phyloP scores from a whole-genome alignment of 345 rosid species.

The Salix arbutifolia region DNA sequence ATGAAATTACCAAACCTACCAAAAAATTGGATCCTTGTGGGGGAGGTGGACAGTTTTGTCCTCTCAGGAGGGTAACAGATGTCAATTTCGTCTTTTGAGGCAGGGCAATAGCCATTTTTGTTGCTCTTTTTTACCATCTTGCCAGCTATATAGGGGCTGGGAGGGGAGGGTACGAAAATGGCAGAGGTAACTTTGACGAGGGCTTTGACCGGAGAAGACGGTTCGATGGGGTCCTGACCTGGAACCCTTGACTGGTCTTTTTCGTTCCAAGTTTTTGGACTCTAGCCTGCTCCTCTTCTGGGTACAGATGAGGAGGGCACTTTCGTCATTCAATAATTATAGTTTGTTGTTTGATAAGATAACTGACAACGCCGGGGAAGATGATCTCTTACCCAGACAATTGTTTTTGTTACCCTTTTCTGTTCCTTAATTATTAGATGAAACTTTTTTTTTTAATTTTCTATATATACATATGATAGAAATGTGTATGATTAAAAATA shows the following conservation, averaged over 20 bases:
- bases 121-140: not conserved
- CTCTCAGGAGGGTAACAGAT: not conserved
- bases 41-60: not conserved
- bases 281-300: conserved; percentile 23
- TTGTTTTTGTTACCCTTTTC: too few relatives aligned
- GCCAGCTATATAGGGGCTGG: conserved; percentile 30
- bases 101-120: not conserved
- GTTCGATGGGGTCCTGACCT: conserved; percentile 13
- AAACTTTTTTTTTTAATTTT: too few relatives aligned
- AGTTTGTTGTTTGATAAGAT: too few relatives aligned
- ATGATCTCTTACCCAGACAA: too few relatives aligned
- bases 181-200: conserved; percentile 26
- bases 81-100: conserved; percentile 25
- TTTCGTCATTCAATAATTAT: not conserved
- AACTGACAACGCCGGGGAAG: too few relatives aligned
- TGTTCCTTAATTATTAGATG: too few relatives aligned
- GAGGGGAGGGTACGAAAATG: conserved; percentile 1
- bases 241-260: conserved; percentile 24
- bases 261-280: conserved; percentile 33
- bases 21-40: not conserved
- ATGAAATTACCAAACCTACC: not conserved
- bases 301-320: not conserved
- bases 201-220: conserved; percentile 29
- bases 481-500: too few relatives aligned
- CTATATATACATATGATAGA: too few relatives aligned